Evolutionary conservation across 208 protist species (phyloP).

Genomic region (Trypanosoma caninum): DNA sequence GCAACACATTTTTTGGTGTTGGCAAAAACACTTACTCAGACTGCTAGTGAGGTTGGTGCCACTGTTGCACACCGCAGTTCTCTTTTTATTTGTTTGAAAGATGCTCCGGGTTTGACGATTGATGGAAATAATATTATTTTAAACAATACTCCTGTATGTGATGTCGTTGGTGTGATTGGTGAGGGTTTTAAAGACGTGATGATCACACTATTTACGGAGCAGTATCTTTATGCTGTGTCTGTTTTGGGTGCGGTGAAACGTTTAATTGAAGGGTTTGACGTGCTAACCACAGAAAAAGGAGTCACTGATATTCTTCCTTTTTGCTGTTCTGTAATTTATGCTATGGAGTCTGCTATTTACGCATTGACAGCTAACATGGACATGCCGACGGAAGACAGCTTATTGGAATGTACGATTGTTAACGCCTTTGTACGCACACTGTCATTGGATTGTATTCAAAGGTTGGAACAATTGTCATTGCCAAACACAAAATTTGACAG

Average conservation of each 20-base stretch:
- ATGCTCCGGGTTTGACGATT: conserved; percentile 41
- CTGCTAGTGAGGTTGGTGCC: conserved; percentile 44
- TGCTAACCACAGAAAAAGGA: conserved; percentile 46
- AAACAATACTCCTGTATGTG: conserved; percentile 39
- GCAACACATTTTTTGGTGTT: conserved; percentile 81
- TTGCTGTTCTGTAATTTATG: conserved; percentile 71
- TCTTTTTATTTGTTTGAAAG: conserved; percentile 73
- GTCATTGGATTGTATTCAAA: conserved; percentile 49
- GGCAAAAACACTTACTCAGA: conserved; percentile 73
- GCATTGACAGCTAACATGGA: conserved; percentile 83
- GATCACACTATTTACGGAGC: conserved; percentile 80
- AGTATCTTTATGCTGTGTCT: conserved; percentile 76
- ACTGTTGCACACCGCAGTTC: conserved; percentile 56
- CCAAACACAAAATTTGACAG: conserved; percentile 47
- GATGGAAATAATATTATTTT: conserved; percentile 39
- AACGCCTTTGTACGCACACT: conserved; percentile 63
- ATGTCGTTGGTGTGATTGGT: conserved; percentile 76
- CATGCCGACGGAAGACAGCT: conserved; percentile 68
- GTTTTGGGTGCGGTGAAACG: conserved; percentile 77
- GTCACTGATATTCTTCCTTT: conserved; percentile 49
- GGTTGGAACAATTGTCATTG: conserved; percentile 53
- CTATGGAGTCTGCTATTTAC: conserved; percentile 82
- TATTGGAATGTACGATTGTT: conserved; percentile 68
- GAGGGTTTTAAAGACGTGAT: conserved; percentile 82
- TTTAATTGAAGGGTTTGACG: conserved; percentile 58